Conservation (phyloP, 192 early-diverging fungal species). For the Piromyces finnis region DNA sequence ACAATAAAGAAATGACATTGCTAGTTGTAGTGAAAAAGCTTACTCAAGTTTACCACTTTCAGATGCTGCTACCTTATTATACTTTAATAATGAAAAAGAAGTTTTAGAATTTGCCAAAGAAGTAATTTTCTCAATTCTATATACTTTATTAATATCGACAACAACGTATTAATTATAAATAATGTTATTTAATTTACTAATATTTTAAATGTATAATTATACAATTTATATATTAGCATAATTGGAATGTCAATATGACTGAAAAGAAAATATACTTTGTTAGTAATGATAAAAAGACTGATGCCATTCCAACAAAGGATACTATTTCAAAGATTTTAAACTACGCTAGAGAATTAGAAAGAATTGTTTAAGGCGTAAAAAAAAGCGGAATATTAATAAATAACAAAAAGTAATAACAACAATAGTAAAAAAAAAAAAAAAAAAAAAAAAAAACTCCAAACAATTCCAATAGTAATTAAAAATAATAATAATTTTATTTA, state of each 20-base stretch:
- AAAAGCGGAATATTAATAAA: too few species aligned
- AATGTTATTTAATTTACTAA: too few species aligned
- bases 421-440: too few species aligned
- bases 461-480: too few species aligned
- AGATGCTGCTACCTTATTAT: constrained; percentile 84
- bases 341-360: constrained; percentile 89
- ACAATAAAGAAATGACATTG: constrained; percentile 74
- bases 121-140: too few species aligned
- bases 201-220: not conserved
- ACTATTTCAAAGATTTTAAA: constrained; percentile 69
- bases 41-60: constrained; percentile 64
- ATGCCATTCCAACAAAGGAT: constrained; percentile 59
- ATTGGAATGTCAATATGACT: constrained; percentile 64
- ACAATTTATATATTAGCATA: constrained; percentile 27
- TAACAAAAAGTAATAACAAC: too few species aligned
- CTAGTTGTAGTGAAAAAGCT: constrained; percentile 87
- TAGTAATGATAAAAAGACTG: constrained; percentile 32
- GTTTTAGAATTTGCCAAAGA: constrained; percentile 71
- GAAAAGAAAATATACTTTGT: constrained; percentile 71
- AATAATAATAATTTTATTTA: too few species aligned
- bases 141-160: too few species aligned
- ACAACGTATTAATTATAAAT: too few species aligned
- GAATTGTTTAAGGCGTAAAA: constrained; percentile 75
- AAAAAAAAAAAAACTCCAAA: too few species aligned
- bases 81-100: constrained; percentile 68